Base-by-base conservation (phyloP, 2,329 filamentous ascomycete species). In the Orbilia blumenaviensis region DNA sequence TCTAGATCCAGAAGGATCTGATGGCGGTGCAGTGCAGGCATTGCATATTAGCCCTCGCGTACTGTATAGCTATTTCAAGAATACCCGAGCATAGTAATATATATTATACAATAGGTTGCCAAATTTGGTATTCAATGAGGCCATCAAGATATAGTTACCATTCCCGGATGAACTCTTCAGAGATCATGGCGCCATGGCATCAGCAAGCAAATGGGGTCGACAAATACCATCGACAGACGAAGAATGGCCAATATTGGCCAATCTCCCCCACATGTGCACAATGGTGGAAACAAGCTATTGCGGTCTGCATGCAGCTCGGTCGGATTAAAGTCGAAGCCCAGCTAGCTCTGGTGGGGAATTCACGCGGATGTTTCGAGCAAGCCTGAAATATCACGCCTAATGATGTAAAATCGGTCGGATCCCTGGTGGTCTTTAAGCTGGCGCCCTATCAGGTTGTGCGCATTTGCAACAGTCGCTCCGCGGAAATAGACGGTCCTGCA, bases 381-480 rank as follows among this genome's bases (percentile, higher is more conserved):
- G 50, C 16, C 38, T 8, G 29, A 56, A 38, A 56, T 38, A 56
- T 56, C 29, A 56, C 50, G 50, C 50, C 50, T 56, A 38, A 56
- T 56, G 50, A 56, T 56, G 50, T 54, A 56, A 56, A 56, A 10
- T 56, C 32, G 32, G 50, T 18, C 16, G 36, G 18, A n/a, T 38
- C 32, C 32, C 48, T 52, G 48, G 48, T 25, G 18, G 23, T 32
- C 41, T 21, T 7, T 14, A 14, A 29, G 27, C 44, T 48, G 27
- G 25, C 32, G 12, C 18, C 60, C 60, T 63, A 63, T 63, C 60
- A 64, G 21, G 34, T 34, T 8, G n/a, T 29, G n/a, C 16, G 44
- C 18, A 67, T 67, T 58, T 67, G 46, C 48, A 67, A 67, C 34
- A 5, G 36, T 41, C 21, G 21, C 32, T 66, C 69, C 69, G 69